phyloP scores from a whole-genome alignment of 2,329 filamentous ascomycete genomes.

The Diaporthe vexans region DNA sequence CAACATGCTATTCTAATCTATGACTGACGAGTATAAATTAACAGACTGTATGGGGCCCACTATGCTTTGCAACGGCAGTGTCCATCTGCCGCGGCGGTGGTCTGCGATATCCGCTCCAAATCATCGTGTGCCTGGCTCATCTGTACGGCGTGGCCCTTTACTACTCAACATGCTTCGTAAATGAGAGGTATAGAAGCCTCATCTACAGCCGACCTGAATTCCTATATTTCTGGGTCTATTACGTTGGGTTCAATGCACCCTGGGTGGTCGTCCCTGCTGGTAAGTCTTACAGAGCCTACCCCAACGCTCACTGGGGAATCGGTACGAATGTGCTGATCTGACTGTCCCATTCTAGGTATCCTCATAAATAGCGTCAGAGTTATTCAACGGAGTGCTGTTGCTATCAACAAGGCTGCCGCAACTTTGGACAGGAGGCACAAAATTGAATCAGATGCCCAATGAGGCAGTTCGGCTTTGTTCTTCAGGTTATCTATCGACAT shows the following conservation, averaged over 20 bases:
- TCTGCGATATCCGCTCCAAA: constrained; percentile 65
- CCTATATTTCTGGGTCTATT: constrained; percentile 75
- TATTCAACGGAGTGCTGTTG: constrained; percentile 33
- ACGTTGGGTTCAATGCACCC: constrained; percentile 71
- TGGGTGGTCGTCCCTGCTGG: constrained; percentile 71
- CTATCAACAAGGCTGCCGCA: constrained; percentile 36
- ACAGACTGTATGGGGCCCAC: constrained; percentile 70
- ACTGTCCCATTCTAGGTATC: constrained; percentile 1
- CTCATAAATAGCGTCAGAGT: constrained; percentile 30
- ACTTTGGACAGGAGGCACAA: constrained; percentile 31
- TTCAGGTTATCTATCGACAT: neutral
- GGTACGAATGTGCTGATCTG: no score
- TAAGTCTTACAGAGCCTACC: constrained; percentile 55
- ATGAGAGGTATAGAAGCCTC: constrained; percentile 59
- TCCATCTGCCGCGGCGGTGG: constrained; percentile 60
- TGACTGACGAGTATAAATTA: neutral
- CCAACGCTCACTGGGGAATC: no score
- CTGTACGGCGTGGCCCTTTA: constrained; percentile 75
- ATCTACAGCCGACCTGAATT: constrained; percentile 71
- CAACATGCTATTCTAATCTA: fast-evolving
- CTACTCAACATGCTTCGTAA: constrained; percentile 69
- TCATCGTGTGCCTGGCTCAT: constrained; percentile 66
- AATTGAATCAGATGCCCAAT: neutral
- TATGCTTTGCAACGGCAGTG: constrained; percentile 64
- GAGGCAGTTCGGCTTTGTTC: neutral